Percentiles rank a stretch among this genome's conserved stretches.
Evolutionary conservation across 495 filamentous ascomycete genomes (phyloP).

Genomic region (Rhypophila decipiens): DNA sequence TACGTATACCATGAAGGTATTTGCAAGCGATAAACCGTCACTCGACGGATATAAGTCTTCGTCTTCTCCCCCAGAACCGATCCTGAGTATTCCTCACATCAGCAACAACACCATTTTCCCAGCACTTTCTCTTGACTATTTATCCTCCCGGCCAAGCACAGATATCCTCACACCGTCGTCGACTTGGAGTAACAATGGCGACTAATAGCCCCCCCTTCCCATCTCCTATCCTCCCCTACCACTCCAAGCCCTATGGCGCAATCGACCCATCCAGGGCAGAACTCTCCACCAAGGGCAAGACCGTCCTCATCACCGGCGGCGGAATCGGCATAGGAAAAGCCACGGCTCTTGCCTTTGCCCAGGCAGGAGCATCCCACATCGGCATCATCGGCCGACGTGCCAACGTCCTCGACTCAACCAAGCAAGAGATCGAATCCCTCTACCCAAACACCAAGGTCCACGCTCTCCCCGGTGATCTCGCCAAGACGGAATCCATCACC

Average conservation of each 20-base stretch:
- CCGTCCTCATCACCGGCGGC: slow-evolving; percentile 45
- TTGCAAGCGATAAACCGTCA: no score
- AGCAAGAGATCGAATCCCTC: slow-evolving; percentile 3
- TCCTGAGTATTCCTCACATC: no score
- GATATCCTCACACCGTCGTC: no score
- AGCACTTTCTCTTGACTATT: no score
- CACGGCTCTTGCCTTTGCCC: slow-evolving; percentile 21
- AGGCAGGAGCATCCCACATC: slow-evolving; percentile 26
- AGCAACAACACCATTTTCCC: no score
- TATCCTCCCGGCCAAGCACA: no score
- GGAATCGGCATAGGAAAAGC: slow-evolving; percentile 27
- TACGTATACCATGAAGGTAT: no score
- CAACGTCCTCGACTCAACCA: slow-evolving; percentile 2
- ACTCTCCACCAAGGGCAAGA: slow-evolving; percentile 35
- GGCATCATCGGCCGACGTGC: slow-evolving; percentile 19
- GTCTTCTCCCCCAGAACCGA: no score
- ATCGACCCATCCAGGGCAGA: slow-evolving; percentile 36
- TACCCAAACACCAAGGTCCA: slow-evolving; percentile 1
- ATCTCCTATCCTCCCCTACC: slow-evolving; percentile 17
- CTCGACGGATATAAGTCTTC: no score
- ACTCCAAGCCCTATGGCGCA: slow-evolving; percentile 33
- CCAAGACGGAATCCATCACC: slow-evolving; percentile 8
- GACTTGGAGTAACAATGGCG: not conserved
- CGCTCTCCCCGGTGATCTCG: slow-evolving; percentile 8
- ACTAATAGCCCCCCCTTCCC: not conserved